Evolutionary conservation across 2,329 filamentous ascomycete species (phyloP), one percentile per base, ranked within the genome.

Genomic region (Amauroascus verrucosus): DNA sequence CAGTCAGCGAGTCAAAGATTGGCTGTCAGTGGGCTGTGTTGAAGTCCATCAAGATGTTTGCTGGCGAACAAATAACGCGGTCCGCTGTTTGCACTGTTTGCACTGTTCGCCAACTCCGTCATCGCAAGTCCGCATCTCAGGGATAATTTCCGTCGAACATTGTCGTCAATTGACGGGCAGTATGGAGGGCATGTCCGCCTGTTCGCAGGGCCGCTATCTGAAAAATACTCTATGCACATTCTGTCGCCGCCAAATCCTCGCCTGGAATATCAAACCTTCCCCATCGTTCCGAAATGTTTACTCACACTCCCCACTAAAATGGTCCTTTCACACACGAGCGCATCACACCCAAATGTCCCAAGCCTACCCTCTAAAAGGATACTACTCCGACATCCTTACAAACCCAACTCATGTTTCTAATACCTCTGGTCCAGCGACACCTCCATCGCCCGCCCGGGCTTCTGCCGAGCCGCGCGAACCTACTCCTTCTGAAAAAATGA

Each of bases 401-500:
- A 61, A 63, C 7, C 62, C 58, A 11, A 65, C 63, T 26, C 63
- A 26, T 20, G 18, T 51, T 4, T 37, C 35, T n/a, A 55, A 45
- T 9, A 52, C 60, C 35, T 58, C 58, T 20, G 57, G 28, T 48
- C 57, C 18, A 33, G 51, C 38, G 43, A 40, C 38, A 54, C 48
- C 16, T 20, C 47, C 37, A 38, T 18, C 35, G 53, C 11, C 40
- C 43, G 16, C 48, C 11, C 43, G 24, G n/a, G 14, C 24, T 40
- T n/a, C 48, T 28, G 11, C 45, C 37, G 38, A 54, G 41, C 1
- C 28, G 1, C 40, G 14, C 6, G 55, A 55, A 22, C 33, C 41
- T 43, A 41, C 67, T 6, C 65, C 68, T 2, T 64, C 71, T 55
- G 68, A 73, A 43, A 78, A 76, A 63, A 79, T 82, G 51, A 72